phyloP scores from a whole-genome alignment of 306 rosid species.

The Cucumis hystrix region DNA sequence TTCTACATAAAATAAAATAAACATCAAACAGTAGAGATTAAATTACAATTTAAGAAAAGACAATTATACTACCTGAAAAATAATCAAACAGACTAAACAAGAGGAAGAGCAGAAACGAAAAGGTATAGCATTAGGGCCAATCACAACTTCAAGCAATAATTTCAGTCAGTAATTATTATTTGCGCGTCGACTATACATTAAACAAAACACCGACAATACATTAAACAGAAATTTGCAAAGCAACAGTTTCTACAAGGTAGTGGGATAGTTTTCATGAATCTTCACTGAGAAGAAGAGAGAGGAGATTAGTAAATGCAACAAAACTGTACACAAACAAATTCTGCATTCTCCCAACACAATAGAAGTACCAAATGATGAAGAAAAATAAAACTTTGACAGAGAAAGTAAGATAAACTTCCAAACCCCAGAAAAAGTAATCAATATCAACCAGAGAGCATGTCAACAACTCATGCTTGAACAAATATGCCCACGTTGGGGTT shows the following conservation, averaged over 20 bases:
- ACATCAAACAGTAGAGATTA: conserved; percentile 10
- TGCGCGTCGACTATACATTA: not conserved
- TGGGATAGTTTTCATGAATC: not conserved
- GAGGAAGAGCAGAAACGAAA: not conserved
- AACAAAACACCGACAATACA: not conserved
- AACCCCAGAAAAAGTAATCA: not conserved
- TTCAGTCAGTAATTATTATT: not conserved
- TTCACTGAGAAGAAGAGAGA: not conserved
- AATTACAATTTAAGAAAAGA: conserved; percentile 6
- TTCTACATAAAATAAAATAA: conserved; percentile 6
- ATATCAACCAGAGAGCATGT: not conserved
- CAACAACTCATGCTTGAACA: not conserved
- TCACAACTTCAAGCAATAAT: not conserved
- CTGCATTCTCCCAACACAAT: not conserved
- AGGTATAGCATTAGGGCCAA: not conserved
- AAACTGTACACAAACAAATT: not conserved
- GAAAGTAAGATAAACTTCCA: not conserved
- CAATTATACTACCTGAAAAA: not conserved
- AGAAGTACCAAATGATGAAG: not conserved
- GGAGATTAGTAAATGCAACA: not conserved
- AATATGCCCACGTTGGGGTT: not conserved
- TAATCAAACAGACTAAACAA: not conserved
- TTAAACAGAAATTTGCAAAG: not conserved
- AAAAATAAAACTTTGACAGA: not conserved
- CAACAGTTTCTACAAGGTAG: not conserved